A percentile compares a stretch with the other conserved stretches of the same genome.
Conservation (phyloP, 1,284 basidiomycete species). For the Amylostereum areolatum region DNA sequence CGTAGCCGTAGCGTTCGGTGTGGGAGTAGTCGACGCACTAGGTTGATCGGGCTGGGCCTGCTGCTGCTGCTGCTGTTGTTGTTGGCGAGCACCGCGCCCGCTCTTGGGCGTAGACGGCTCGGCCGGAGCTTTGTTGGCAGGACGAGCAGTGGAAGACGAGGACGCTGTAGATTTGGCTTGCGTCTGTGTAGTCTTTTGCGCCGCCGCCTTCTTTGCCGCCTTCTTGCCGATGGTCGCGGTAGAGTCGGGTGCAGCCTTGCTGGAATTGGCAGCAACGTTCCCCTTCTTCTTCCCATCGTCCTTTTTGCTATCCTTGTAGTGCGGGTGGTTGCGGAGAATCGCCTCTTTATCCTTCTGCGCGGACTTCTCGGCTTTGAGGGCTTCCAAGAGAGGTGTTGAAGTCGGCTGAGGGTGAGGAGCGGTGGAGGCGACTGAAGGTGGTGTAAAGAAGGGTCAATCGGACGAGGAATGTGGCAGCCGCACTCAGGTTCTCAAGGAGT, state of each 20-base stretch:
- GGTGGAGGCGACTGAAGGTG: conserved; percentile 46
- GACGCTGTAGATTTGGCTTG: conserved; percentile 16
- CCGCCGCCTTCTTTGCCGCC: conserved; percentile 13
- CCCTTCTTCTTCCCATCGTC: conserved; percentile 51
- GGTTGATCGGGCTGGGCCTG: conserved; percentile 6
- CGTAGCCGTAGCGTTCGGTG: conserved; percentile 6
- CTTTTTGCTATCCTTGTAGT: conserved; percentile 55
- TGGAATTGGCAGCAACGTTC: conserved; percentile 7
- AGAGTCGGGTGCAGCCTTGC: conserved; percentile 12
- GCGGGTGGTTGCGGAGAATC: conserved; percentile 61
- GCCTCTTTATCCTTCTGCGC: conserved; percentile 68
- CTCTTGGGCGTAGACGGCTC: neutral
- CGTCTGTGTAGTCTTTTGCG: conserved; percentile 33
- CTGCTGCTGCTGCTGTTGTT: conserved; percentile 9
- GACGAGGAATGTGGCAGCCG: conserved; percentile 18
- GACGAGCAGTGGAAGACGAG: conserved; percentile 6
- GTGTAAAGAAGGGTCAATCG: conserved; percentile 3
- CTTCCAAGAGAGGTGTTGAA: conserved; percentile 84
- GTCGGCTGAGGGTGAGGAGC: conserved; percentile 58
- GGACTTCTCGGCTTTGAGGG: conserved; percentile 75
- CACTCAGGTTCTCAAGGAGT: conserved; percentile 60
- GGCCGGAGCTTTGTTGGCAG: neutral
- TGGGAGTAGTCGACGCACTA: conserved; percentile 12
- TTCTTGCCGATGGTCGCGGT: conserved; percentile 30
- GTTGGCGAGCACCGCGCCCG: neutral